Base-by-base conservation (phyloP, 768 basidiomycete genomes). In the Trametes elegans region DNA sequence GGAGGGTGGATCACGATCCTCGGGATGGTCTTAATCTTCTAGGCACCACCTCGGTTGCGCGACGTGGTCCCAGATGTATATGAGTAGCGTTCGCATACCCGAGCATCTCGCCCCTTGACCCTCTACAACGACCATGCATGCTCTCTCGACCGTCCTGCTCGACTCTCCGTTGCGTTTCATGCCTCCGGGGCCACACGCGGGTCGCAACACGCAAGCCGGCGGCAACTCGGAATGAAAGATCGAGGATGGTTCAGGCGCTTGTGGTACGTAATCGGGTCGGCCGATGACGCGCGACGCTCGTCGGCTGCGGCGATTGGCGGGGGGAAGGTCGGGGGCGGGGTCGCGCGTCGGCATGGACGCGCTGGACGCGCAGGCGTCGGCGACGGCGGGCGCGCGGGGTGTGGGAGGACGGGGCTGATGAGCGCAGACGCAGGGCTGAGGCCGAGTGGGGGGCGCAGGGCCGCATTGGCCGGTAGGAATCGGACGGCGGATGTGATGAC, bases 401-500 rank as follows among this genome's bases (percentile, higher is more conserved):
- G n/a, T 11, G 8, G 29, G 24, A 11, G 44, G 21, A 3, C 16
- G 41, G 23, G 24, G 18, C 18, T 21, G 50, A 52, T 29, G 38
- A 34, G 16, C 32, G n/a, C 10, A n/a, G 27, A 21, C 7, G 21
- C n/a, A 41, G 26, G 7, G 31, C 7, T 11, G 24, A 21, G 16
- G 1, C 13, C 41, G 24, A 43, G 19, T 28, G 29, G 26, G n/a
- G 32, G 13, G n/a, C 23, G 9, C 13, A n/a, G 11, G 34, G 32
- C 11, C n/a, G 3, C 18, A 31, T 21, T 10, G 24, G 55, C 55
- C 54, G 55, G 48, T 57, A 49, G 55, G 55, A 55, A 42, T 55
- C 54, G 54, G 54, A 49, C 40, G 42, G 49, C 24, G 42, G 36
- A 24, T 29, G 28, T 52, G 56, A 57, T 57, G 56, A 57, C 56